Evolutionary conservation across 495 filamentous ascomycete species (phyloP).

Genomic region (Jackrogersella minutella): DNA sequence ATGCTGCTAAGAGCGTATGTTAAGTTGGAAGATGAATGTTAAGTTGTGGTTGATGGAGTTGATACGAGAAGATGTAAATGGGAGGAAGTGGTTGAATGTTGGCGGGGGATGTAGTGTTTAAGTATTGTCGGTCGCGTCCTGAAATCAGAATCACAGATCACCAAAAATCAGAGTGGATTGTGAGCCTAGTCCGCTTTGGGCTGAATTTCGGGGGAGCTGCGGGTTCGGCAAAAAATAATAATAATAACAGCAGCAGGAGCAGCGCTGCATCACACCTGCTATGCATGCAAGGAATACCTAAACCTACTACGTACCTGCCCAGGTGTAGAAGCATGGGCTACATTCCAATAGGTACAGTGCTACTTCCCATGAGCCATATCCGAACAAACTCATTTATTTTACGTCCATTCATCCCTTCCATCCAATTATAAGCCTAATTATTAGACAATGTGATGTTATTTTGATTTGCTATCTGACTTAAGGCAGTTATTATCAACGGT

Average conservation of each 20-base stretch:
- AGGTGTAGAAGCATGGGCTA: too few species aligned
- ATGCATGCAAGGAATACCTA: conserved; percentile 24
- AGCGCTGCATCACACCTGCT: background rate
- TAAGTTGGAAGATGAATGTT: conserved; percentile 25
- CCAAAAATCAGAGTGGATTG: conserved; percentile 50
- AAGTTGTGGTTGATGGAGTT: conserved; percentile 25
- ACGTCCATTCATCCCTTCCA: background rate
- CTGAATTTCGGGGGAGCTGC: conserved; percentile 33
- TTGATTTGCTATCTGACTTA: background rate
- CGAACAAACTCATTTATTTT: conserved; percentile 1
- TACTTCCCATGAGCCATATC: background rate
- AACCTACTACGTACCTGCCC: background rate
- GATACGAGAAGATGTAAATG: conserved; percentile 47
- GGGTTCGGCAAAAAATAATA: conserved; percentile 36
- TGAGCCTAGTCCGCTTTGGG: conserved; percentile 54
- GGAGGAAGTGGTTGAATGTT: conserved; percentile 46
- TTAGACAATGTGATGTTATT: background rate
- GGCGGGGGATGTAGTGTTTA: conserved; percentile 58
- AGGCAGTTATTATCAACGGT: background rate
- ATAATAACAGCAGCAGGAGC: conserved; percentile 18
- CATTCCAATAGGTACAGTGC: too few species aligned
- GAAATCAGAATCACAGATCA: conserved; percentile 55
- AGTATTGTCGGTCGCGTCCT: conserved; percentile 61
- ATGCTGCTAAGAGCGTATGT: conserved; percentile 36
- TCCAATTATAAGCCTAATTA: background rate